Evolutionary conservation across 495 filamentous ascomycete genomes (phyloP).

Genomic region (Xylaria bambusicola): DNA sequence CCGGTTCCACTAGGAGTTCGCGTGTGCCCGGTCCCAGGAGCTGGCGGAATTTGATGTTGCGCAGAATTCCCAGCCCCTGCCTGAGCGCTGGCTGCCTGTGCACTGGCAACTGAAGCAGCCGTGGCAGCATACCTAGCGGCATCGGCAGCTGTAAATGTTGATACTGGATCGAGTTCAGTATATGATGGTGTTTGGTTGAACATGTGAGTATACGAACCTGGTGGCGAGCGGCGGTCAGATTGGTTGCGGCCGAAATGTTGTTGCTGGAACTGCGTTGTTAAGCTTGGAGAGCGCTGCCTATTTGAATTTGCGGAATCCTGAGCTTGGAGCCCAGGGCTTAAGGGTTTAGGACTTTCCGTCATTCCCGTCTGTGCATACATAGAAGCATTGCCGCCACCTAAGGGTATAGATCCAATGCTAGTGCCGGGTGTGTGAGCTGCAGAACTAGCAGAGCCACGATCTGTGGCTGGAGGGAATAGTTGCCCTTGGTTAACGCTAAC

Average conservation of each 20-base stretch:
- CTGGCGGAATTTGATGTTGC: conserved; percentile 22
- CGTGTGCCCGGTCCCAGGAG: conserved; percentile 18
- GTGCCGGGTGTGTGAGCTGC: conserved; percentile 54
- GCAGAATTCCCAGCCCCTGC: conserved; percentile 24
- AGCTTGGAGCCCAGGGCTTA: conserved; percentile 70
- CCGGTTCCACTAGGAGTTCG: conserved; percentile 29
- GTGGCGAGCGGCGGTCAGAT: conserved; percentile 42
- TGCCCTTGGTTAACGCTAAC: conserved; percentile 65
- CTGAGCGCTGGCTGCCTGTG: conserved; percentile 16
- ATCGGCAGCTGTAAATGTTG: conserved; percentile 52
- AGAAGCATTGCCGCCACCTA: conserved; percentile 54
- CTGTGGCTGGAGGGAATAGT: conserved; percentile 62
- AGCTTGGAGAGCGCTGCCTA: conserved; percentile 68
- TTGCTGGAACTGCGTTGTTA: conserved; percentile 66
- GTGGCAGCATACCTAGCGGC: conserved; percentile 45
- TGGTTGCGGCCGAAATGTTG: conserved; percentile 62
- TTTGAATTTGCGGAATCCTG: conserved; percentile 53
- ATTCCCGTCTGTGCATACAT: conserved; percentile 71
- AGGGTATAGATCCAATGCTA: conserved; percentile 49
- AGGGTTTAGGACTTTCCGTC: conserved; percentile 84
- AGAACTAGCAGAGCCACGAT: conserved; percentile 54
- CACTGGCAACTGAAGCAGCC: conserved; percentile 34
- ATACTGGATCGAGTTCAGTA: conserved; percentile 33
- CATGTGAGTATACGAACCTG: conserved; percentile 41
- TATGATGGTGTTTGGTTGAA: conserved; percentile 25